These are phyloP conservation scores for Pleurotus platypus DNA, from an alignment of 768 basidiomycete genomes.

Conservation along the genomic window DNA sequence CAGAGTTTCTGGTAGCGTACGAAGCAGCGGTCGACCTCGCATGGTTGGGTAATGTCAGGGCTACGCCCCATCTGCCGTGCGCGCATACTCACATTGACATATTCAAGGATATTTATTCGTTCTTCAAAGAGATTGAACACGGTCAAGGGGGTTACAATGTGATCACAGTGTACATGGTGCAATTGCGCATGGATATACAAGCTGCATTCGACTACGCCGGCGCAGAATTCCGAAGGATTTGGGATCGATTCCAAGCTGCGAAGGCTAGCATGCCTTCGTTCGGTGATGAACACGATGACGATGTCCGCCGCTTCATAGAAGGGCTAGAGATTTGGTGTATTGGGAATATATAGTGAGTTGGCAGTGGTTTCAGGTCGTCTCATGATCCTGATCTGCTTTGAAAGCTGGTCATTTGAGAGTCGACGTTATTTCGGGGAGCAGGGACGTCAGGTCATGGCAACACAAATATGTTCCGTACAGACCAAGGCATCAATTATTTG, in stretches of 20 bases:
- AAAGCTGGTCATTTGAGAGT: neutral
- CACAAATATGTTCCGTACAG: neutral
- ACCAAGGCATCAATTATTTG: neutral
- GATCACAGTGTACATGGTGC: neutral
- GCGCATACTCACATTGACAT: neutral
- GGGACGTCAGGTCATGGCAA: neutral
- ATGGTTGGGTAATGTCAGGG: neutral
- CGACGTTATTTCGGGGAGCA: neutral
- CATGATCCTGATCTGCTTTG: neutral
- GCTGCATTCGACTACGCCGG: neutral
- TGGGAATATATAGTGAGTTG: neutral
- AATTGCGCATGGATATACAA: neutral
- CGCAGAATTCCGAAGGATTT: neutral
- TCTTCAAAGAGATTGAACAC: neutral
- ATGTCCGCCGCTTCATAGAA: neutral
- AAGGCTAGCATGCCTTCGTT: neutral
- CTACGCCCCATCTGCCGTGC: too few species aligned
- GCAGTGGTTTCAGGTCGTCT: neutral
- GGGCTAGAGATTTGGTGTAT: neutral
- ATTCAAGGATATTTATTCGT: neutral
- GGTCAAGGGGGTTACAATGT: neutral
- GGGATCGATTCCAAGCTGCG: neutral
- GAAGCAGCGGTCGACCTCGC: neutral
- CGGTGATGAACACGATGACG: neutral
- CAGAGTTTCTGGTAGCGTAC: neutral